A percentile compares a stretch with the other conserved stretches of the same genome.
These are phyloP conservation scores for Staphylotrichum longicolle DNA, from an alignment of 495 filamentous ascomycete genomes.

Conservation along the genomic window DNA sequence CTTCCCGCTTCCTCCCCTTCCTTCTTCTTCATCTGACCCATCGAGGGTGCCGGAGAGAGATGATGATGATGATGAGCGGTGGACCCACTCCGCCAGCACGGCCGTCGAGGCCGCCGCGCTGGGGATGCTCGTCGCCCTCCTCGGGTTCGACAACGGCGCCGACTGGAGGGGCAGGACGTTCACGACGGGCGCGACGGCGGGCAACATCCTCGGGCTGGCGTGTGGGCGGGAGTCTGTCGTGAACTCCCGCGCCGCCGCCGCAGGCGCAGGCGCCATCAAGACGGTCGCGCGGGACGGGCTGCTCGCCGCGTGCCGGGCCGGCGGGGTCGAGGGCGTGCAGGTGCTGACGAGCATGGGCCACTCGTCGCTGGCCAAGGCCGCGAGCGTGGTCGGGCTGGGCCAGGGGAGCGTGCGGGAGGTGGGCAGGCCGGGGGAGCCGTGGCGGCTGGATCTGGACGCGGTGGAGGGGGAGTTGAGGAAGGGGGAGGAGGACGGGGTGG, in stretches of 20 bases:
- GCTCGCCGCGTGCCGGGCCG: constrained; percentile 59
- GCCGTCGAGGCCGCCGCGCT: constrained; percentile 72
- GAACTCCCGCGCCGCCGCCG: constrained; percentile 41
- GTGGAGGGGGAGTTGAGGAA: constrained; percentile 50
- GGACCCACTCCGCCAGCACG: constrained; percentile 61
- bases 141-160: constrained; percentile 51
- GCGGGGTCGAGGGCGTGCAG: constrained; percentile 65
- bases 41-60: too few species aligned
- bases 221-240: constrained; percentile 67
- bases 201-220: constrained; percentile 78
- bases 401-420: constrained; percentile 63
- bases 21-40: background rate
- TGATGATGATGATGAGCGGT: background rate
- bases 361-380: constrained; percentile 78
- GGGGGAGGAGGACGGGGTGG: constrained; percentile 53
- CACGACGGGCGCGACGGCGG: constrained; percentile 85
- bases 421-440: constrained; percentile 49
- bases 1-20: constrained; percentile 54
- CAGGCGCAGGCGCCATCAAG: background rate
- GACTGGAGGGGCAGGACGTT: constrained; percentile 58
- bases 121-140: constrained; percentile 63
- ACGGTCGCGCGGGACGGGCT: constrained; percentile 69
- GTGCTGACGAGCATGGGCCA: constrained; percentile 79
- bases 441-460: constrained; percentile 64
- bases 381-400: constrained; percentile 76